Base-by-base conservation (phyloP, 306 rosid species). In the Pachyrhizus erosus region DNA sequence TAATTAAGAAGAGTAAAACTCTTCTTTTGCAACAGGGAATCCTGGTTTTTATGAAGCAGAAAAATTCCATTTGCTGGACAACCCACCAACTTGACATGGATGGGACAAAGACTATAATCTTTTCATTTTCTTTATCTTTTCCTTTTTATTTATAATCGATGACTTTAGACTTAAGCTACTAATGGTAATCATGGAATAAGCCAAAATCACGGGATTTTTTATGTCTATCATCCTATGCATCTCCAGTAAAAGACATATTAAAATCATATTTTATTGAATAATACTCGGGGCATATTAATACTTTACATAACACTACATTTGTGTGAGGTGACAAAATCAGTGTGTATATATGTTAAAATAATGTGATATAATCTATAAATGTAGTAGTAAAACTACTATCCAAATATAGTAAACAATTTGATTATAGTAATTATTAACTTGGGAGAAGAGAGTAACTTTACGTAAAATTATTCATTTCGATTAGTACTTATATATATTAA, bases 171-270 rank as follows among this genome's bases (percentile, higher is more conserved):
- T 11, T 34, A 83, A 83, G 86, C 20, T 4, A 77, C 55, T 77
- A 39, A 34, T 26, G 73, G 57, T 72, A 70, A 70, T 83, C 51
- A 77, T 77, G 70, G 70, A 39, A 70, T 13, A 23, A 70, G 34
- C 57, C 68, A 45, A 77, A 76, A 62, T 61, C 61, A 62, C 4
- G 10, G 27, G 45, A 64, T 43, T 17, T 42, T 17, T 46, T 7
- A 48, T 43, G 1, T 13, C 31, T 27, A 52, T 39, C 51, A 29
- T 26, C 54, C 49, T 5, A 26, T 75, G 67, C 54, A 31, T 70
- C 51, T 33, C 7, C 9, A 17, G 67, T 31, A 45, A 34, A 72
- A 58, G 62, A 43, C 64, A 54, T 12, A 49, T 18, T 52, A 49
- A 73, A 45, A 29, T 9, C 26, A 48, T 48, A 71, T 24, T 55